Evolutionary conservation across 495 filamentous ascomycete species (phyloP), one percentile per base, ranked within the genome.

Genomic region (Aspergillus nidulans): DNA sequence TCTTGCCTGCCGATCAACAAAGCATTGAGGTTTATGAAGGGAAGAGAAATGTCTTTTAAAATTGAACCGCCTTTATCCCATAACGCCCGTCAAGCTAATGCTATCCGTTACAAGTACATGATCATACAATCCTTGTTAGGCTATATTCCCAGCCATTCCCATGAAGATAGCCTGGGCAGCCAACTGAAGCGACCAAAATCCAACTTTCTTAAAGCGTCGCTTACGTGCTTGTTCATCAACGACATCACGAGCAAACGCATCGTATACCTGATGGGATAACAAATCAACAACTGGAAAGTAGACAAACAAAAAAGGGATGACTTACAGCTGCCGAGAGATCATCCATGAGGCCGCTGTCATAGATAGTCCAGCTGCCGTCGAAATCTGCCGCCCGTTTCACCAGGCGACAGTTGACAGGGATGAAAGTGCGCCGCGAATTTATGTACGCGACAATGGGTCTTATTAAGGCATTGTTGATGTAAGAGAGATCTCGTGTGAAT

Each of bases 371-470:
- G 58, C 87, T 88, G 16, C 94, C 94, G 67, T 98, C 91, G 62
- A 97, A 98, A 68, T 98, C 94, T 51, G 79, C 77, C 9, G 81
- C 79, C 2, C 81, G 82, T 72, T 98, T 98, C 56, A 96, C 88
- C 50, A 98, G 88, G 49, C 92, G 88, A 72, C 94, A 97, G 55
- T 87, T 88, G 63, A 98, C 86, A 9, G 94, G 95, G 44, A 98
- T 97, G 65, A 95, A 97, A 0, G 91, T 92, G 62, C 84, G 85
- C 65, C 87, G 84, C 26, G 89, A 89, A 69, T 98, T 98, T 71
- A 98, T 97, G 64, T 97, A 98, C 1, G 94, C 95, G n/a, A 98
- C 94, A 52, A 98, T 98, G 15, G 94, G 94, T 23, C 94, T 83
- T 38, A 97, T 87, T 6, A 98, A 82, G 3, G 94, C 94, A 63